Evolutionary conservation across 2,329 filamentous ascomycete species (phyloP).

Genomic region (Apiospora malaysiana): DNA sequence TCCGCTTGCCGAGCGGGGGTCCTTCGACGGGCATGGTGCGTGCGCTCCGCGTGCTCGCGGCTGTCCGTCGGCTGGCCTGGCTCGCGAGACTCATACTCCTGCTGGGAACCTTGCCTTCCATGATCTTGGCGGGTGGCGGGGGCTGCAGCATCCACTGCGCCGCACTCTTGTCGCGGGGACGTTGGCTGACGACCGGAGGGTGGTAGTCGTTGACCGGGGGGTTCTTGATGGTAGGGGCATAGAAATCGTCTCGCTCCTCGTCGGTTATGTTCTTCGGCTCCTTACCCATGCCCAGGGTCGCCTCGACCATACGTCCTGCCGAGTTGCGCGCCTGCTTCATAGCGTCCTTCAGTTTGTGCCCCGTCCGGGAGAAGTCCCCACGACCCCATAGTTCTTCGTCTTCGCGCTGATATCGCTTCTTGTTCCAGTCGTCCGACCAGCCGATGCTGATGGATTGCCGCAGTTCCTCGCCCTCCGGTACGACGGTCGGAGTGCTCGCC

Average conservation of each 20-base stretch:
- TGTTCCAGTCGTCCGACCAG: conserved; percentile 71
- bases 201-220: conserved; percentile 87
- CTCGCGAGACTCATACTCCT: conserved; percentile 65
- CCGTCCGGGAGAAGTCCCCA: conserved; percentile 55
- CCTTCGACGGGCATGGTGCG: conserved; percentile 49
- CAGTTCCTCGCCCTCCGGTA: conserved; percentile 52
- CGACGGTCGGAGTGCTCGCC: conserved; percentile 51
- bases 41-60: conserved; percentile 35
- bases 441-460: conserved; percentile 44
- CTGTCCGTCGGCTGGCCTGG: conserved; percentile 53
- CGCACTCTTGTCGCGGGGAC: conserved; percentile 70
- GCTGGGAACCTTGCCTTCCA: conserved; percentile 82
- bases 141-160: conserved; percentile 93
- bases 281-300: conserved; percentile 52
- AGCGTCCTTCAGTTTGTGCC: conserved; percentile 63
- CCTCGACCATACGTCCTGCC: conserved; percentile 60
- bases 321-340: conserved; percentile 64
- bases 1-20: conserved; percentile 48
- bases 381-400: conserved; percentile 87
- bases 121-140: conserved; percentile 85
- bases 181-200: conserved; percentile 81
- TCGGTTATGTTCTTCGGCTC: conserved; percentile 59
- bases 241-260: conserved; percentile 62
- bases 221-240: conserved; percentile 59
- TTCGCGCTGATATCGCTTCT: conserved; percentile 80